phyloP scores from a whole-genome alignment of 2,329 filamentous ascomycete species.

The Diplodia seriata region DNA sequence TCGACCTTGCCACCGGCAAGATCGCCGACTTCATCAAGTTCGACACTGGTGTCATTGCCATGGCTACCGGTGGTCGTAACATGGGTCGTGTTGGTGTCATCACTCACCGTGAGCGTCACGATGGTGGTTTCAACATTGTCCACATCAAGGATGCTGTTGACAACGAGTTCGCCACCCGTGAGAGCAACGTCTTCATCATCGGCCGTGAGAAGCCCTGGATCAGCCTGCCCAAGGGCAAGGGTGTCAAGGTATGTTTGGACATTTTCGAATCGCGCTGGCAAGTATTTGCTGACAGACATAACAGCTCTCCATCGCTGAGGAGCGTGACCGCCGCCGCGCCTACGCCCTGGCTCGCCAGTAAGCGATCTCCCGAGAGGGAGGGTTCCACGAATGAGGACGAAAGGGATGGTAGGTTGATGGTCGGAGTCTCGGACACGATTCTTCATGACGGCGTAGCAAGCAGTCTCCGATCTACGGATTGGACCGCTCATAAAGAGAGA shows the following conservation, averaged over 20 bases:
- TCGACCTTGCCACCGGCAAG: slow-evolving; percentile 96
- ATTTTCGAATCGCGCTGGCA: neutral
- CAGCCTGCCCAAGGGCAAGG: slow-evolving; percentile 99
- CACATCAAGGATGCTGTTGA: slow-evolving; percentile 99
- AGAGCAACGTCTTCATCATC: slow-evolving; percentile 99
- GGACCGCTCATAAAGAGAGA: slow-evolving; percentile 25
- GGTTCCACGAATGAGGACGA: slow-evolving; percentile 16
- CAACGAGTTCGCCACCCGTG: slow-evolving; percentile 99
- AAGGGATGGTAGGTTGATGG: slow-evolving; percentile 28
- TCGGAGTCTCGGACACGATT: slow-evolving; percentile 30
- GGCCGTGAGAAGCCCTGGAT: slow-evolving; percentile 99
- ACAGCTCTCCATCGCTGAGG: slow-evolving; percentile 93
- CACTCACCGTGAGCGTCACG: slow-evolving; percentile 99
- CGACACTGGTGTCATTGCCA: slow-evolving; percentile 96
- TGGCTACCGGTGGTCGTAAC: slow-evolving; percentile 99
- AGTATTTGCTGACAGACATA: slow-evolving; percentile 7
- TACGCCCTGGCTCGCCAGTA: slow-evolving; percentile 62
- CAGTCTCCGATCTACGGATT: slow-evolving; percentile 30
- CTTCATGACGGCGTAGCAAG: slow-evolving; percentile 24
- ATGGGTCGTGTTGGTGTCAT: slow-evolving; percentile 99
- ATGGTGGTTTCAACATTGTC: slow-evolving; percentile 99
- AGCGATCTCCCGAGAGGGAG: slow-evolving; percentile 35
- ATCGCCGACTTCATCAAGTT: slow-evolving; percentile 98
- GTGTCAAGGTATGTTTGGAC: slow-evolving; percentile 76
- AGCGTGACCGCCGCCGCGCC: slow-evolving; percentile 96